These are phyloP conservation scores for Ophiocordyceps camponoti-rufipedis DNA, from an alignment of 2,329 filamentous ascomycete species.

Conservation along the genomic window DNA sequence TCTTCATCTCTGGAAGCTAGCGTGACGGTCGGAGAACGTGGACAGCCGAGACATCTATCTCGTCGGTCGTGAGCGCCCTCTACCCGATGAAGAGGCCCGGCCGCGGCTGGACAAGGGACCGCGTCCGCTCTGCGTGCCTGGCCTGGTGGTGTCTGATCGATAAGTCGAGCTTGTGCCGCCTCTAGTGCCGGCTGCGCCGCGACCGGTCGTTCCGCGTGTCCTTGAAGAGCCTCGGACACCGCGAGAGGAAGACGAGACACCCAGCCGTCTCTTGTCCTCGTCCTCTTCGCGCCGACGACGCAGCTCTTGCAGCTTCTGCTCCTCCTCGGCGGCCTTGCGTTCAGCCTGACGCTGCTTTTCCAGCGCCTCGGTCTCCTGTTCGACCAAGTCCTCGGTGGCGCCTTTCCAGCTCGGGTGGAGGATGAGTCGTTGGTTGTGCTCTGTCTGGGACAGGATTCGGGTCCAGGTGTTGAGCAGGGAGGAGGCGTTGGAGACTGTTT, in stretches of 20 bases:
- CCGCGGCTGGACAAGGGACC: conserved; percentile 15
- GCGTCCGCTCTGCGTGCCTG: conserved; percentile 12
- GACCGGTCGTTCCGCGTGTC: conserved; percentile 12
- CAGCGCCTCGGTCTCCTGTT: conserved; percentile 64
- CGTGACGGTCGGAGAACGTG: not conserved
- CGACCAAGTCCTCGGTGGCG: conserved; percentile 67
- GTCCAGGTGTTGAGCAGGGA: conserved; percentile 90
- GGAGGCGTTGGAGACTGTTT: conserved; percentile 73
- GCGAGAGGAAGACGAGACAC: conserved; percentile 10
- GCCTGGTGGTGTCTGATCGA: conserved; percentile 9
- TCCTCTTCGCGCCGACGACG: conserved; percentile 45
- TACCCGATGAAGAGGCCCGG: conserved; percentile 13
- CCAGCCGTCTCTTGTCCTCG: conserved; percentile 20
- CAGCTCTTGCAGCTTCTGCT: conserved; percentile 56
- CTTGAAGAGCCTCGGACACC: conserved; percentile 10
- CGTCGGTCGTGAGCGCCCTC: conserved; percentile 15
- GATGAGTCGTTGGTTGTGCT: conserved; percentile 88
- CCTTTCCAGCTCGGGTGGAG: conserved; percentile 82
- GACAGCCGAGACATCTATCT: conserved; percentile 5
- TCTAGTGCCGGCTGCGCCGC: conserved; percentile 11
- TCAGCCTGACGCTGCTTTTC: conserved; percentile 61
- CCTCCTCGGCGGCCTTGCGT: conserved; percentile 58
- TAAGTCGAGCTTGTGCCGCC: conserved; percentile 10
- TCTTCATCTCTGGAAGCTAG: not conserved
- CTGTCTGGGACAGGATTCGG: conserved; percentile 85